phyloP scores from a whole-genome alignment of 2,329 filamentous ascomycete genomes.

The Blastomyces gilchristii region DNA sequence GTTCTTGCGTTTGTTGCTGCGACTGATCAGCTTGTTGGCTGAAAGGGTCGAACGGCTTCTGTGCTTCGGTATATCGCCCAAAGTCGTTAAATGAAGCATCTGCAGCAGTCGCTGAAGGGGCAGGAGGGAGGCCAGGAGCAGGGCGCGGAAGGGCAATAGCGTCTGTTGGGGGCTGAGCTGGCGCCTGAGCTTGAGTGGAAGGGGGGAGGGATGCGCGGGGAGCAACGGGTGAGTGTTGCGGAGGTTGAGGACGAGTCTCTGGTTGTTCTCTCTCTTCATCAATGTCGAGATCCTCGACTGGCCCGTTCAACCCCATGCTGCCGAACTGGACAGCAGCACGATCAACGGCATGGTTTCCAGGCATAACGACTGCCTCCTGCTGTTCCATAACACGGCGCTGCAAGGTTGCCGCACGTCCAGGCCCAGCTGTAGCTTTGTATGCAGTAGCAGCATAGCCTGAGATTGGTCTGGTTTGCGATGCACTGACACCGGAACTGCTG shows the following conservation, averaged over 20 bases:
- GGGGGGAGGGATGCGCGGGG: constrained; percentile 83
- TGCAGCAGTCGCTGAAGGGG: constrained; percentile 44
- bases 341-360: constrained; percentile 89
- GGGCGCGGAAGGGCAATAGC: constrained; percentile 45
- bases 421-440: constrained; percentile 55
- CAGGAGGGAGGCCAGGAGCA: constrained; percentile 53
- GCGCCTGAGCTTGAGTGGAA: constrained; percentile 30
- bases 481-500: constrained; percentile 46
- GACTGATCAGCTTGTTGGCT: constrained; percentile 57
- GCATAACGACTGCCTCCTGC: constrained; percentile 97
- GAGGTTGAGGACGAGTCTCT: constrained; percentile 86
- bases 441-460: constrained; percentile 73
- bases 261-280: constrained; percentile 92
- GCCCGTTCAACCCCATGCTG: constrained; percentile 78
- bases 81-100: constrained; percentile 41
- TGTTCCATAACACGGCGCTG: constrained; percentile 85
- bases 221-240: constrained; percentile 80
- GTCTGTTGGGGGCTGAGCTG: constrained; percentile 28
- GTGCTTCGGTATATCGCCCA: constrained; percentile 47
- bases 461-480: constrained; percentile 46
- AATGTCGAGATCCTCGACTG: constrained; percentile 62
- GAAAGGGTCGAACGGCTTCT: constrained; percentile 85
- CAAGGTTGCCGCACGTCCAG: constrained; percentile 63
- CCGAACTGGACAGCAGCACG: constrained; percentile 91
- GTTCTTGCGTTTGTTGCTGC: constrained; percentile 55